Base-by-base conservation (phyloP, 305 asterid genomes). In the Fraxinus sp. region DNA sequence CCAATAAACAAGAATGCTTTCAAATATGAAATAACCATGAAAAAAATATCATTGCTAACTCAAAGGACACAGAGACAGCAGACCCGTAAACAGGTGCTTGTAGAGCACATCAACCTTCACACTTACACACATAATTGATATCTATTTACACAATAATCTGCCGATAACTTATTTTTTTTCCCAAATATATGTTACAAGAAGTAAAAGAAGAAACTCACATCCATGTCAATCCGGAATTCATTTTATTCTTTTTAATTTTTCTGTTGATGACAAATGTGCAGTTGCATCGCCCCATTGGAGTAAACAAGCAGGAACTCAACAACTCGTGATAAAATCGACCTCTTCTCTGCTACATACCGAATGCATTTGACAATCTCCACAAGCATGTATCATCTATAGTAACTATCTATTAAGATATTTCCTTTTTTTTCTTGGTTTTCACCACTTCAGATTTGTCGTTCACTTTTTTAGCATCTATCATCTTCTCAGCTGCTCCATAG, bases 401-500 rank as follows among this genome's bases (percentile, higher is more conserved):
- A 14, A 18, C 49, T 7, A 20, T 24, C 32, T 59, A 10, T 84
- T 84, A 81, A 41, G 86, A 82, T 78, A 32, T 86, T 55, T 74
- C 83, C 71, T 84, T 79, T 16, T 66, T 87, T 14, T 82, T 86
- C 83, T 82, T 86, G 3, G 82, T 32, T 74, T 80, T 78, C 78
- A 81, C 86, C 78, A 85, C 93, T 77, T 87, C 88, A 18, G 76
- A 85, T 83, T 85, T 88, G 79, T 85, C 87, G 79, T 57, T 86
- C 59, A 79, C 90, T 76, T 89, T 90, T 68, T 80, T 88, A 68
- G 83, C 78, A 49, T 78, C 85, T 80, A 81, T 79, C 72, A 9
- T 26, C 85, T 82, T 91, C 64, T 72, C 93, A 80, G 90, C 85
- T 4, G 89, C 62, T 14, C 82, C 93, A 62, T 78, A 88, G 33